A percentile compares a stretch with the other conserved stretches of the same genome.
Evolutionary conservation across 495 filamentous ascomycete species (phyloP).

Genomic region (Massariosphaeria phaeospora): DNA sequence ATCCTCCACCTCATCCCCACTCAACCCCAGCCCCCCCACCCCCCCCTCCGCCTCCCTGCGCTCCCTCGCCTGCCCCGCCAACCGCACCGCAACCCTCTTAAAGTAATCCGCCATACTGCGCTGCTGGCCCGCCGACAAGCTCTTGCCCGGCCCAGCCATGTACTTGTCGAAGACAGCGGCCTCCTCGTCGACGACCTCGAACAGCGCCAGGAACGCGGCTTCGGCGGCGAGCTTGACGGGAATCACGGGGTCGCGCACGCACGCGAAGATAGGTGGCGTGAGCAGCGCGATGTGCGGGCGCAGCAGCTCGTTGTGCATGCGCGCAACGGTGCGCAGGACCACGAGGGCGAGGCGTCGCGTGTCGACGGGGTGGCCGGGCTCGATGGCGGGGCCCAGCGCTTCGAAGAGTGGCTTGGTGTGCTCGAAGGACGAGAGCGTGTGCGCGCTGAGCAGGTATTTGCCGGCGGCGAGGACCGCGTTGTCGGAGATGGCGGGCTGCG

Average conservation of each 20-base stretch:
- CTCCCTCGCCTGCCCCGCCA: constrained; percentile 80
- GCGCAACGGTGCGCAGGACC: constrained; percentile 75
- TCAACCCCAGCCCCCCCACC: constrained; percentile 73
- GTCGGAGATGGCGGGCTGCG: constrained; percentile 70
- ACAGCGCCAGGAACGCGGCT: constrained; percentile 90
- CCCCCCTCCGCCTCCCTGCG: constrained; percentile 86
- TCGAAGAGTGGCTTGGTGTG: constrained; percentile 73
- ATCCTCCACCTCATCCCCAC: constrained; percentile 87
- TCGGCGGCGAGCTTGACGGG: constrained; percentile 94
- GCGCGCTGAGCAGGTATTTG: constrained; percentile 75
- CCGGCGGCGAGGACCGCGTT: constrained; percentile 92
- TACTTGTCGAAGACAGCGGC: constrained; percentile 87
- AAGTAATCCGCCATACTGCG: constrained; percentile 96
- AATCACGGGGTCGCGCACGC: constrained; percentile 88
- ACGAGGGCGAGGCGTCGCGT: constrained; percentile 86
- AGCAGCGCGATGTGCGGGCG: constrained; percentile 73
- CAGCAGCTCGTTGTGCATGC: constrained; percentile 67
- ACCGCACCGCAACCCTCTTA: constrained; percentile 78
- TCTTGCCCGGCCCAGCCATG: constrained; percentile 57
- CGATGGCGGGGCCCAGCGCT: constrained; percentile 64
- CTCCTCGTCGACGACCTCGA: constrained; percentile 83
- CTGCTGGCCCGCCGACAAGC: constrained; percentile 64
- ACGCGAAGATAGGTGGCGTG: constrained; percentile 78
- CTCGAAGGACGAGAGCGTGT: constrained; percentile 57
- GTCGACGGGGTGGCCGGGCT: constrained; percentile 70